A percentile compares a stretch with the other conserved stretches of the same genome.
phyloP scores from a whole-genome alignment of 2,329 filamentous ascomycete genomes.

The Beauveria medogensis region DNA sequence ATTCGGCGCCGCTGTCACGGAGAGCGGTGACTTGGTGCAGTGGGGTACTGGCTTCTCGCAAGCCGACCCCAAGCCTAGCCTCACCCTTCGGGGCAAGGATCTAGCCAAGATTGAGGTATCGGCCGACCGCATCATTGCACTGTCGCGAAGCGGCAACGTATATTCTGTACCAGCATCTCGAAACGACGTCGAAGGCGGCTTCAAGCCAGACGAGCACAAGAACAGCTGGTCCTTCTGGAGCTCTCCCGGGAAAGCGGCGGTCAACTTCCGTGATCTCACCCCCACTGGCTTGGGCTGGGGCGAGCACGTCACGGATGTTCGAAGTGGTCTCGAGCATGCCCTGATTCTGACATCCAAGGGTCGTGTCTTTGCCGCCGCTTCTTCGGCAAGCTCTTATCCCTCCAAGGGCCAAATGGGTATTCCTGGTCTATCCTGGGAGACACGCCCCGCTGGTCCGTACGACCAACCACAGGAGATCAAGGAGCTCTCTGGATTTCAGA shows the following conservation, averaged over 20 bases:
- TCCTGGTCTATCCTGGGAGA: conserved; percentile 72
- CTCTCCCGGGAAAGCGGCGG: conserved; percentile 23
- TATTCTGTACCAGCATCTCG: conserved; percentile 78
- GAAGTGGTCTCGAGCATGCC: conserved; percentile 76
- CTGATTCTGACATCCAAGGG: conserved; percentile 78
- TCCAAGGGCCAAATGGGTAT: conserved; percentile 80
- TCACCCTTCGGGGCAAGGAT: conserved; percentile 75
- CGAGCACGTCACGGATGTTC: conserved; percentile 67
- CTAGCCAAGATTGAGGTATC: conserved; percentile 70
- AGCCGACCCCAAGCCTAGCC: conserved; percentile 52
- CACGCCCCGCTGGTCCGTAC: conserved; percentile 66
- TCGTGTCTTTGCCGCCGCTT: conserved; percentile 81
- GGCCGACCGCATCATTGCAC: conserved; percentile 71
- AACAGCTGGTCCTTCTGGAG: conserved; percentile 67
- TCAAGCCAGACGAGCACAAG: conserved; percentile 50
- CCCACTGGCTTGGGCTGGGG: conserved; percentile 56
- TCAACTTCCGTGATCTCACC: conserved; percentile 67
- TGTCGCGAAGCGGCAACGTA: conserved; percentile 66
- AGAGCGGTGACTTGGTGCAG: conserved; percentile 81
- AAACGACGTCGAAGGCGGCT: conserved; percentile 57
- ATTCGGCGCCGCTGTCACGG: conserved; percentile 80
- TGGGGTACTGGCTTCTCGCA: conserved; percentile 77
- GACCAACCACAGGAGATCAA: conserved; percentile 76
- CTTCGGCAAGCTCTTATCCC: conserved; percentile 70
- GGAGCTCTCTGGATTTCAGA: conserved; percentile 60